Base-by-base conservation (phyloP, 768 basidiomycete species). In the Pilatotrama ljubarskyi region DNA sequence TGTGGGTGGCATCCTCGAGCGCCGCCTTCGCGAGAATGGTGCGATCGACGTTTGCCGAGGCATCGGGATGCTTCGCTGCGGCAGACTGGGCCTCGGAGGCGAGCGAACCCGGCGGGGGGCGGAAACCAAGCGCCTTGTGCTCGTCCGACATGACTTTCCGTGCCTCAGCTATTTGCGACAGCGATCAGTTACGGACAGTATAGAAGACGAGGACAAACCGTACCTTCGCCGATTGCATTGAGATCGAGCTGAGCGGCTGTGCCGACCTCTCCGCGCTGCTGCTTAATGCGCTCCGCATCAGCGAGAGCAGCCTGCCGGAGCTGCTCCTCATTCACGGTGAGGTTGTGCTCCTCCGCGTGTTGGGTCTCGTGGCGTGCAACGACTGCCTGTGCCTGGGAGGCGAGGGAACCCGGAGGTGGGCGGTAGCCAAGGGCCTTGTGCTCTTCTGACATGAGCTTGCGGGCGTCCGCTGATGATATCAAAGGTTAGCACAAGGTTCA, bases 381-480 rank as follows among this genome's bases (percentile, higher is more conserved):
- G 15, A 56, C 66, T 11, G 64, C 44, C 53, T 72, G 70, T 0
- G 66, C 71, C 48, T 69, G 59, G 14, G 71, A 64, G 4, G 71
- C 69, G 20, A 71, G 64, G 0, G 68, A 70, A 14, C 64, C 66
- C 1, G 65, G 66, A 18, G 71, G 71, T 4, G 70, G 70, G n/a
- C 70, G 66, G 54, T 70, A 66, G 7, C 70, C 70, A 3, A 72
- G 65, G 18, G 65, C 67, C 56, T 68, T 69, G 61, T 69, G 71
- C 56, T 70, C 71, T 36, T 68, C 69, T 15, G 66, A 65, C 68
- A 68, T 62, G 17, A 72, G 37, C 61, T 62, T 66, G 4, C 67
- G 64, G 5, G 69, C 70, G 41, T 68, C 64, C 6, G 59, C 64
- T 66, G 29, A 7, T 38, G 11, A 24, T 56, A 36, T 22, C 24